These are phyloP conservation scores for Peniophora sp. DNA, from an alignment of 1,284 basidiomycete genomes.

Conservation along the genomic window DNA sequence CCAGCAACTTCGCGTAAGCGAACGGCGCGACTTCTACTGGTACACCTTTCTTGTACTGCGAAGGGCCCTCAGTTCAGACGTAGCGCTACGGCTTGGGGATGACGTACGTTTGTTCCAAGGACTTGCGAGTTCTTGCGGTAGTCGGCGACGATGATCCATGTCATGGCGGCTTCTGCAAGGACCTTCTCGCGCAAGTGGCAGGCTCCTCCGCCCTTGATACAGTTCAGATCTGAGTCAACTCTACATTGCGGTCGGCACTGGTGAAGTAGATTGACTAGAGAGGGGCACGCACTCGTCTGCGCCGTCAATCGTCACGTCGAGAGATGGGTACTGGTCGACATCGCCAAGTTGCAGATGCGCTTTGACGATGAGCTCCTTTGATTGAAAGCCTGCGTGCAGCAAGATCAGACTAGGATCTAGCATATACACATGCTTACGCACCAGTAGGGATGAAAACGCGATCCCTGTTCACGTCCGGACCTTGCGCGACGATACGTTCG, in stretches of 20 bases:
- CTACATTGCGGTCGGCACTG: conserved; percentile 28
- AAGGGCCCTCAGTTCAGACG: not conserved
- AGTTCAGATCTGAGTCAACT: conserved; percentile 84
- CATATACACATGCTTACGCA: conserved; percentile 19
- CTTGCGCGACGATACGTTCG: conserved; percentile 88
- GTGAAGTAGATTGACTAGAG: not conserved
- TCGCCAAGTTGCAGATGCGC: conserved; percentile 83
- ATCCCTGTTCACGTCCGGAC: conserved; percentile 64
- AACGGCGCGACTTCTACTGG: conserved; percentile 97
- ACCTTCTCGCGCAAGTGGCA: conserved; percentile 98
- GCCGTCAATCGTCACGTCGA: conserved; percentile 96
- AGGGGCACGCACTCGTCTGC: conserved; percentile 81
- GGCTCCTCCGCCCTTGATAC: conserved; percentile 96
- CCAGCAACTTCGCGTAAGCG: conserved; percentile 84
- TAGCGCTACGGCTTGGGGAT: not conserved
- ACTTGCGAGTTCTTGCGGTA: conserved; percentile 85
- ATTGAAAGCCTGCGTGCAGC: conserved; percentile 85
- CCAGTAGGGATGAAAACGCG: conserved; percentile 90
- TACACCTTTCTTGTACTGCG: conserved; percentile 81
- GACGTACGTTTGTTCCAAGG: conserved; percentile 76
- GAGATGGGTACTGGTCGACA: conserved; percentile 81
- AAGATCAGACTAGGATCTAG: conserved; percentile 1
- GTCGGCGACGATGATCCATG: conserved; percentile 85
- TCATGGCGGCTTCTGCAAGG: conserved; percentile 90
- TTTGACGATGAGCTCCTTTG: conserved; percentile 87